These are phyloP conservation scores for Ceratocystis cacaofunesta DNA, from an alignment of 2,329 filamentous ascomycete genomes.

Conservation along the genomic window DNA sequence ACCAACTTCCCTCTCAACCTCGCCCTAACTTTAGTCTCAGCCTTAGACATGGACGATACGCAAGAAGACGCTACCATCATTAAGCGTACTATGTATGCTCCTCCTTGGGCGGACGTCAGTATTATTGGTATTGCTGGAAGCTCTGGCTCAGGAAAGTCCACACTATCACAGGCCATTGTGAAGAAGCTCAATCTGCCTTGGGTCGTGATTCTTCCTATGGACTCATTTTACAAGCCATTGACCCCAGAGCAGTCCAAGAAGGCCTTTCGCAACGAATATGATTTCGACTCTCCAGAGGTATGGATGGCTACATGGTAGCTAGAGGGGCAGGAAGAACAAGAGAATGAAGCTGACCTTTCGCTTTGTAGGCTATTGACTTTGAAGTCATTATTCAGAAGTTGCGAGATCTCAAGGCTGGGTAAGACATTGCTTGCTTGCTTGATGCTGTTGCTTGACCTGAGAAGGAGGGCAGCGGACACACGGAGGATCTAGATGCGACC, in stretches of 20 bases:
- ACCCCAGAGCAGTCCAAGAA: conserved; percentile 60
- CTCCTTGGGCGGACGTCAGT: conserved; percentile 89
- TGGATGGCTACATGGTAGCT: conserved; percentile 13
- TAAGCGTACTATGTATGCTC: conserved; percentile 45
- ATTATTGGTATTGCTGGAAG: conserved; percentile 94
- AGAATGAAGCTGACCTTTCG: neutral
- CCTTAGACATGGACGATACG: neutral
- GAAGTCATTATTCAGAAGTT: conserved; percentile 69
- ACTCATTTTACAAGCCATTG: conserved; percentile 93
- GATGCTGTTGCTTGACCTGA: no score
- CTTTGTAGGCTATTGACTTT: conserved; percentile 66
- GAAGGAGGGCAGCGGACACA: no score
- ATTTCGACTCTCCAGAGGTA: conserved; percentile 81
- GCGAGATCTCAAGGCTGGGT: conserved; percentile 82
- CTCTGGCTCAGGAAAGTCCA: conserved; percentile 90
- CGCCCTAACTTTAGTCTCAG: neutral
- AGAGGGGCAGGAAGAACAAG: neutral
- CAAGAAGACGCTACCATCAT: neutral
- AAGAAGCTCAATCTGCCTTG: conserved; percentile 81
- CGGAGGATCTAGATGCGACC: no score
- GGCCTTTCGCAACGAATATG: conserved; percentile 83
- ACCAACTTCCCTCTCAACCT: neutral
- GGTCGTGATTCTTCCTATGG: conserved; percentile 97
- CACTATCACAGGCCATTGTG: conserved; percentile 81
- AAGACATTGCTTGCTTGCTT: conserved; percentile 22